A percentile compares a stretch with the other conserved stretches of the same genome.
These are phyloP conservation scores for Sporothrix euskadiensis DNA, from an alignment of 2,329 filamentous ascomycete species.

Conservation along the genomic window DNA sequence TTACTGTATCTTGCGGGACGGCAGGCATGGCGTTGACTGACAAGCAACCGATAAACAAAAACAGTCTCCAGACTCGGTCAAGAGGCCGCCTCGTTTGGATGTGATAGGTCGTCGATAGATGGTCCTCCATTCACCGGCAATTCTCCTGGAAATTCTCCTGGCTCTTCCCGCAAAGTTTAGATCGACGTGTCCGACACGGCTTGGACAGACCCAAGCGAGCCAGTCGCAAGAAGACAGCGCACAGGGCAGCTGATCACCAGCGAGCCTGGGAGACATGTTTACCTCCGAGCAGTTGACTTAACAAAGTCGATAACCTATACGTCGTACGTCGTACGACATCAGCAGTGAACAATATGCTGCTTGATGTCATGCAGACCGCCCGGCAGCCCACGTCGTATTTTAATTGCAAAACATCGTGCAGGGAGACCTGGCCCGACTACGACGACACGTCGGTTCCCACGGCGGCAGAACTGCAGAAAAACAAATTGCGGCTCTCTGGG, in stretches of 20 bases:
- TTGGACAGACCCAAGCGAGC: background rate
- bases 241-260: background rate
- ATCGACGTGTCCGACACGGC: slow-evolving; percentile 13
- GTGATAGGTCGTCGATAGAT: background rate
- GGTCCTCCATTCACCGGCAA: background rate
- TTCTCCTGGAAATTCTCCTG: background rate
- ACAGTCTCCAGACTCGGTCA: background rate
- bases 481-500: background rate
- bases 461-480: background rate
- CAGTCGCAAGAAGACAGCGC: background rate
- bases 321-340: background rate
- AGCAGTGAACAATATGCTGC: background rate
- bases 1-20: background rate
- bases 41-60: background rate
- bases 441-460: background rate
- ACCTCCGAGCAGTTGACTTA: background rate
- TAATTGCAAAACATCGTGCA: slow-evolving; percentile 4
- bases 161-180: background rate
- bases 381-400: background rate
- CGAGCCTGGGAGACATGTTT: background rate
- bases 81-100: background rate
- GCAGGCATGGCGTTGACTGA: slow-evolving; percentile 4
- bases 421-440: slow-evolving; percentile 4
- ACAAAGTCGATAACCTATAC: background rate
- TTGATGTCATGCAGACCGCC: slow-evolving; percentile 9